Base-by-base conservation (phyloP, 2,329 filamentous ascomycete species). In the Mariannaea sp. region DNA sequence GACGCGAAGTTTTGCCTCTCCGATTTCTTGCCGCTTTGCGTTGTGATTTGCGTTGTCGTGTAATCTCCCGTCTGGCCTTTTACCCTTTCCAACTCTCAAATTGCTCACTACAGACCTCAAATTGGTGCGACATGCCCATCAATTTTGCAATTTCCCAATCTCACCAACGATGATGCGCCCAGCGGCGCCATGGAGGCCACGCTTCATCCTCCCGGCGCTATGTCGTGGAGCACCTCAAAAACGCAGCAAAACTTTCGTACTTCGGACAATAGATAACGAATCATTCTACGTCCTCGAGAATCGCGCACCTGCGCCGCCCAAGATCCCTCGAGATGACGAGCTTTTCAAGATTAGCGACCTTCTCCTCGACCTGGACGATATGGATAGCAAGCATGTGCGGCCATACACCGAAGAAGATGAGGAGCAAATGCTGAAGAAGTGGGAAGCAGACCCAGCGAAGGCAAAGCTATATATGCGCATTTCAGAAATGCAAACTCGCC, bases 281-380 rank as follows among this genome's bases (percentile, higher is more conserved):
- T 38, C 59, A 16, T 71, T 70, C 57, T 73, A 69, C 55, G 60
- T 57, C 8, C 17, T 67, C 40, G 67, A 65, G 49, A 65, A 32
- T 19, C 30, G 49, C 33, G 38, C 50, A 4, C 22, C 30, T 1
- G 36, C 43, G 8, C 26, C 36, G 13, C 51, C 61, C 3, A 60
- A 62, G 22, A 24, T 20, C 1, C 54, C 59, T 1, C 42, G 39
- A 7, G 33, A 62, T 8, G 27, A 60, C 40, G 60, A 70, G n/a
- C 69, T 74, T 54, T 75, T 76, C 55, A 64, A 76, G 19, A 68
- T 79, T 33, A 73, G 77, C 10, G 48, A 71, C 14, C 56, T 78
- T 9, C 64, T 82, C 3, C 71, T 84, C 32, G 79, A 84, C 53
- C 77, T 84, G 32, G 81, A 83, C 57, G 76, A 77, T 38, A 73